phyloP scores from a whole-genome alignment of 208 protist genomes.

The Acanthamoeba castellanii region DNA sequence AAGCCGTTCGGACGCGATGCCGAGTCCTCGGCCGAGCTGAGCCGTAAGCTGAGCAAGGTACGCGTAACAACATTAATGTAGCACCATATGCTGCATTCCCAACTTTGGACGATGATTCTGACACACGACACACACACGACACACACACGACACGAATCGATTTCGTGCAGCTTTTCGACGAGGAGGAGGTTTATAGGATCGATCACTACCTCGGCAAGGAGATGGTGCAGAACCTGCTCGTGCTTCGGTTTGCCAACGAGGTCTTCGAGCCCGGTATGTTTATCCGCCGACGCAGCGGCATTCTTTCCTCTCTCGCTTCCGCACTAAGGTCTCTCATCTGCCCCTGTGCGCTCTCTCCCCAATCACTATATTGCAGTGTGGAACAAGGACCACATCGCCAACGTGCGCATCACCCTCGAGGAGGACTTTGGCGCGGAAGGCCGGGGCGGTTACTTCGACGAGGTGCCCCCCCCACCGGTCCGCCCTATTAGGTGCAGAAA shows the following conservation, averaged over 20 bases:
- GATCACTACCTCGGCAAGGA: conserved; percentile 92
- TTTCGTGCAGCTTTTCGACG: conserved; percentile 51
- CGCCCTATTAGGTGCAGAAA: neutral
- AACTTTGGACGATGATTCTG: too few relatives aligned
- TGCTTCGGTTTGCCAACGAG: conserved; percentile 90
- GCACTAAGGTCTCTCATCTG: too few relatives aligned
- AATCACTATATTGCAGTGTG: conserved; percentile 77
- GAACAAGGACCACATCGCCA: conserved; percentile 88
- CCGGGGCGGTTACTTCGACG: conserved; percentile 89
- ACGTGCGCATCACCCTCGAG: conserved; percentile 90
- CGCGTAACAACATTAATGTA: neutral
- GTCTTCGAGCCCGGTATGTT: conserved; percentile 83
- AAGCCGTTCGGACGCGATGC: conserved; percentile 91
- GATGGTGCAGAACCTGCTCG: conserved; percentile 90
- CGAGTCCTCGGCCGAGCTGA: conserved; percentile 70
- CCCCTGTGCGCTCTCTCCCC: neutral
- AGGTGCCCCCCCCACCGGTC: neutral
- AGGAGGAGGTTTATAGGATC: conserved; percentile 90
- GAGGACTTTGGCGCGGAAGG: conserved; percentile 87
- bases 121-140: too few relatives aligned
- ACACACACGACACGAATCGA: too few relatives aligned
- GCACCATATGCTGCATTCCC: too few relatives aligned
- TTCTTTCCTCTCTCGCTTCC: too few relatives aligned
- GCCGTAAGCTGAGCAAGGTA: neutral
- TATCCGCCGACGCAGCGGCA: too few relatives aligned